A percentile compares a stretch with the other conserved stretches of the same genome.
These are phyloP conservation scores for Vicia faba DNA, from an alignment of 306 rosid species.

Conservation along the genomic window DNA sequence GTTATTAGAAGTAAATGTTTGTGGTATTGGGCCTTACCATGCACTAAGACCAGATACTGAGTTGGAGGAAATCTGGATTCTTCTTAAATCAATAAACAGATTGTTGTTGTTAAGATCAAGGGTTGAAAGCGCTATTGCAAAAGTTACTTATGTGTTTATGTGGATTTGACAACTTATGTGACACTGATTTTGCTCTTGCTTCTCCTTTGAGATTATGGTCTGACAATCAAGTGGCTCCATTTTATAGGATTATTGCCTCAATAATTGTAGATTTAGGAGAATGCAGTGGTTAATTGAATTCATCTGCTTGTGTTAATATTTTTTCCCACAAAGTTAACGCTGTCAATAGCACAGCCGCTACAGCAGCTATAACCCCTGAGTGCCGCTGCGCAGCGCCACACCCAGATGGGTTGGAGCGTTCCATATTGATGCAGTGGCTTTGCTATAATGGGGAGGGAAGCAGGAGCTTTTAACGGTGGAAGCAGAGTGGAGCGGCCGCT, in stretches of 20 bases:
- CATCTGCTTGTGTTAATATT: constrained; percentile 19
- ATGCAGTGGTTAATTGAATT: constrained; percentile 19
- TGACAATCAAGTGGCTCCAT: neutral
- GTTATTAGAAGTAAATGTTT: constrained; percentile 1
- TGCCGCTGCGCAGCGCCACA: no score
- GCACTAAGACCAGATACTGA: neutral
- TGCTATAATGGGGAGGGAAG: no score
- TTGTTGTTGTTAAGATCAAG: neutral
- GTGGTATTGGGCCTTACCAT: neutral
- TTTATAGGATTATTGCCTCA: constrained; percentile 5
- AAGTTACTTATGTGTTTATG: neutral
- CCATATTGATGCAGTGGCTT: no score
- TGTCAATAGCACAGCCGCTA: no score
- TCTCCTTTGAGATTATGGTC: neutral
- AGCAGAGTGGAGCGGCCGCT: no score
- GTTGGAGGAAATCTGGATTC: neutral
- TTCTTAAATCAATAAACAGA: neutral
- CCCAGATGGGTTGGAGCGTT: no score
- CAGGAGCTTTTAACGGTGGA: no score
- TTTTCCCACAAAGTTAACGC: constrained; percentile 4
- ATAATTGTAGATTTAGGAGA: constrained; percentile 23
- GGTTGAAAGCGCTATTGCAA: constrained; percentile 4
- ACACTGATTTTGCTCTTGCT: constrained; percentile 7
- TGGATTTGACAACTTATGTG: neutral
- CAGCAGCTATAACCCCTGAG: no score